Evolutionary conservation across 2,329 filamentous ascomycete genomes (phyloP).

Genomic region (Berkeleyomyces basicola): DNA sequence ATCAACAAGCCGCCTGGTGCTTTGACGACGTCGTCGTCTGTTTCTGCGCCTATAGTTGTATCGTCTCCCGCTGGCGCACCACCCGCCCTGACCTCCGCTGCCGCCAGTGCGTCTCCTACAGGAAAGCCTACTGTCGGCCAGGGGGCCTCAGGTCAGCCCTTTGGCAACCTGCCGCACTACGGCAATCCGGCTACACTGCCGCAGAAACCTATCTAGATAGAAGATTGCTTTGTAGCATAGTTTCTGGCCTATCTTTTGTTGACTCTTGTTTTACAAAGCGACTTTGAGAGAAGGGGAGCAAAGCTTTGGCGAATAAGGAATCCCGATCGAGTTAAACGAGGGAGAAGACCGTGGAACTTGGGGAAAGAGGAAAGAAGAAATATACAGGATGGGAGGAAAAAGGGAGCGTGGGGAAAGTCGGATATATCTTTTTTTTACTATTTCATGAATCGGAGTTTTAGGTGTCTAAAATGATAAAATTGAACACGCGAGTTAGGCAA

Average conservation of each 20-base stretch:
- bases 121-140: background rate
- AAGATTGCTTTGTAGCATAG: background rate
- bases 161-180: constrained; percentile 38
- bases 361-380: background rate
- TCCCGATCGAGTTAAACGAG: too few relatives aligned
- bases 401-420: background rate
- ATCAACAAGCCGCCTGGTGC: background rate
- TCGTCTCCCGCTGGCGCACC: background rate
- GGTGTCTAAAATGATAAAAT: constrained; percentile 2
- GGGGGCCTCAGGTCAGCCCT: constrained; percentile 24
- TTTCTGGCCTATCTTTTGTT: background rate
- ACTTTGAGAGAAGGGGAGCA: too few relatives aligned
- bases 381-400: too few relatives aligned
- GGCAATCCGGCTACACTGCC: constrained; percentile 43
- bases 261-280: background rate
- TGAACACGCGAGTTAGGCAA: background rate
- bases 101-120: background rate
- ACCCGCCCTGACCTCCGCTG: background rate
- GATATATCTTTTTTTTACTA: background rate
- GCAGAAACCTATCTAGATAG: constrained; percentile 31
- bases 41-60: background rate
- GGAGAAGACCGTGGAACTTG: background rate
- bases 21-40: background rate
- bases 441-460: background rate
- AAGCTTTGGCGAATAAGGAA: too few relatives aligned